A percentile compares a stretch with the other conserved stretches of the same genome.
Evolutionary conservation across 2,329 filamentous ascomycete species (phyloP).

Genomic region (Gaeumannomyces sp.): DNA sequence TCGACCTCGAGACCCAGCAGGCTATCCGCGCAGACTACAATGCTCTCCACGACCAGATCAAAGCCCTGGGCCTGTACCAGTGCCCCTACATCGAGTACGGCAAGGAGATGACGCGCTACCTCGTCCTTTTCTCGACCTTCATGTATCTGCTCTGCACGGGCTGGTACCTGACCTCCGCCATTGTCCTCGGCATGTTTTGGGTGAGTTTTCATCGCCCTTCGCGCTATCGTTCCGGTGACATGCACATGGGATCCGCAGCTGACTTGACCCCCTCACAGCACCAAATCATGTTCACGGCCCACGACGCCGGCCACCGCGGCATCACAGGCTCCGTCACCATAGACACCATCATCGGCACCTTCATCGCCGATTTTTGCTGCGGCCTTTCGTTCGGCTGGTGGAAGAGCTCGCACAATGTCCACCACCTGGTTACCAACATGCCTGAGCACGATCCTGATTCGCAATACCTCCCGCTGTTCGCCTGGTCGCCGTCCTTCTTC

Average conservation of each 20-base stretch:
- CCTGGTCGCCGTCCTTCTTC: conserved; percentile 60
- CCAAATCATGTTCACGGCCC: conserved; percentile 63
- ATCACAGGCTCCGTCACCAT: conserved; percentile 53
- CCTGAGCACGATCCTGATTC: conserved; percentile 55
- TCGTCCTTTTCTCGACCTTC: conserved; percentile 42
- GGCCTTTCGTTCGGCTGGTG: conserved; percentile 63
- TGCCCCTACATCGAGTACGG: conserved; percentile 53
- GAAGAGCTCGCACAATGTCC: conserved; percentile 64
- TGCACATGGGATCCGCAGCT: conserved; percentile 10
- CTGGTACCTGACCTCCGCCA: conserved; percentile 53
- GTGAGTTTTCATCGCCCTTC: conserved; percentile 26
- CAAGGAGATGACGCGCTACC: conserved; percentile 51
- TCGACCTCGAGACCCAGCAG: conserved; percentile 48
- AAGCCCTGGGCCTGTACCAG: conserved; percentile 50
- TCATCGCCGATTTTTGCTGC: conserved; percentile 59
- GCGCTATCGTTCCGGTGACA: no score
- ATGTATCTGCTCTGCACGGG: conserved; percentile 35
- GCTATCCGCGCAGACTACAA: conserved; percentile 51
- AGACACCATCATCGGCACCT: conserved; percentile 56
- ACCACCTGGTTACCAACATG: conserved; percentile 60
- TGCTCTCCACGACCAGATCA: conserved; percentile 46
- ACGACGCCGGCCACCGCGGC: conserved; percentile 58
- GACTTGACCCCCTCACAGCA: conserved; percentile 31
- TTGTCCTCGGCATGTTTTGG: conserved; percentile 58
- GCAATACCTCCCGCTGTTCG: conserved; percentile 64